Conservation (phyloP, 1,139 yeast genomes). For the Keqinozyma sinolaborantium region DNA sequence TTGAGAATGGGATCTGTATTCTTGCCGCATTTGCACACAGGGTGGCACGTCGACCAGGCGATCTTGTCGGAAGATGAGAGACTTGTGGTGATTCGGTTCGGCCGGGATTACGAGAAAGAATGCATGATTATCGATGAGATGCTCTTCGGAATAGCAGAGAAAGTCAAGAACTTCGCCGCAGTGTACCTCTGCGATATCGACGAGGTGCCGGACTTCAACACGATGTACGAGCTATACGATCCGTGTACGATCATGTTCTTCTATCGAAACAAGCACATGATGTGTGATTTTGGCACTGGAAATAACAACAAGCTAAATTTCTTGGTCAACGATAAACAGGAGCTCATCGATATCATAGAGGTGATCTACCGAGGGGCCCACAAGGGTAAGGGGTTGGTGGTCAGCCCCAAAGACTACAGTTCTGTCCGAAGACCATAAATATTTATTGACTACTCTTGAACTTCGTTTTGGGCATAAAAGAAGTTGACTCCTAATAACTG, state of each 20-base stretch:
- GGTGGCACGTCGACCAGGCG: constrained; percentile 97
- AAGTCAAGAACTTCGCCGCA: constrained; percentile 83
- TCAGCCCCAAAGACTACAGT: constrained; percentile 71
- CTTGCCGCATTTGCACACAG: constrained; percentile 81
- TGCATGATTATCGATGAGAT: constrained; percentile 92
- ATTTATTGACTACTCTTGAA: constrained; percentile 20
- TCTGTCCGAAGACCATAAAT: constrained; percentile 15
- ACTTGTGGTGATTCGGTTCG: constrained; percentile 84
- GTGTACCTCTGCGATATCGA: constrained; percentile 86
- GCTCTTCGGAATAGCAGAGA: constrained; percentile 74
- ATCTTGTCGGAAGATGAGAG: constrained; percentile 81
- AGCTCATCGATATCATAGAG: constrained; percentile 85
- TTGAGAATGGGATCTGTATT: constrained; percentile 80
- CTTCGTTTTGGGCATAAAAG: constrained; percentile 68
- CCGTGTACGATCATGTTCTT: constrained; percentile 94
- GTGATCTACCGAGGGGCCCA: constrained; percentile 87
- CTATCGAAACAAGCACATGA: constrained; percentile 90
- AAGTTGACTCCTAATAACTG: constrained; percentile 75
- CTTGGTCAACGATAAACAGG: constrained; percentile 74
- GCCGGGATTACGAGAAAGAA: constrained; percentile 69
- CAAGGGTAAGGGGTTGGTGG: constrained; percentile 89
- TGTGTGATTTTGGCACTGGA: constrained; percentile 98
- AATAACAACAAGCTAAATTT: constrained; percentile 92
- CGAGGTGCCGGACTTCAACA: constrained; percentile 86
- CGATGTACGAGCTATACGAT: constrained; percentile 88